These are phyloP conservation scores for Hypoxylon sp. DNA, from an alignment of 2,329 filamentous ascomycete species.

Conservation along the genomic window DNA sequence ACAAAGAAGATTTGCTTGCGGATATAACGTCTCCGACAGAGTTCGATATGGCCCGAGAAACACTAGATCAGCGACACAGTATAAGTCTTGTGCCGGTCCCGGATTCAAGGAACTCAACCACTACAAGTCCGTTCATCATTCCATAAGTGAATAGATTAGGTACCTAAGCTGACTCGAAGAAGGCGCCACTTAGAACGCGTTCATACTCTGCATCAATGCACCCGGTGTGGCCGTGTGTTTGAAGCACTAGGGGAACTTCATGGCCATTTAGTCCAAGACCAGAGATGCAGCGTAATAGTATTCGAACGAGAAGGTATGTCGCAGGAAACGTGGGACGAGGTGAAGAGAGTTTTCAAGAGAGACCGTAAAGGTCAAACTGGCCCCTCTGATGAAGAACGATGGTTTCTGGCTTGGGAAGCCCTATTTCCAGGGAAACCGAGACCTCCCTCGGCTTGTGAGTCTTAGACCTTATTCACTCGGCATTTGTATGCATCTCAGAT, in stretches of 20 bases:
- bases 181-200: slow-evolving; percentile 24
- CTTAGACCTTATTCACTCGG: background rate
- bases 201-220: slow-evolving; percentile 21
- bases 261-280: slow-evolving; percentile 19
- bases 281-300: slow-evolving; percentile 5
- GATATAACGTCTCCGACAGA: slow-evolving; percentile 24
- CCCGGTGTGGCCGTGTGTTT: slow-evolving; percentile 10
- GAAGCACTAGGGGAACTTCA: slow-evolving; percentile 9
- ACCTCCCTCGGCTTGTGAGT: slow-evolving; percentile 25
- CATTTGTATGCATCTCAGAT: background rate
- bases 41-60: slow-evolving; percentile 18
- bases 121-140: slow-evolving; percentile 22
- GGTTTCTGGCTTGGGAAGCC: slow-evolving; percentile 24
- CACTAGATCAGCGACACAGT: slow-evolving; percentile 2
- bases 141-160: background rate
- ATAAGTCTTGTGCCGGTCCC: slow-evolving; percentile 24
- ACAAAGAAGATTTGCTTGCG: slow-evolving; percentile 27
- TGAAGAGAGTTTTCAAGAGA: slow-evolving; percentile 17
- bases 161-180: slow-evolving; percentile 7
- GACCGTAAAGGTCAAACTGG: slow-evolving; percentile 8
- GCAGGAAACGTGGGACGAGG: slow-evolving; percentile 16
- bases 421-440: slow-evolving; percentile 24
- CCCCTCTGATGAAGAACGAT: slow-evolving; percentile 21
- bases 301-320: slow-evolving; percentile 26
- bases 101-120: slow-evolving; percentile 25